Base-by-base conservation (phyloP, 2,329 filamentous ascomycete species). In the Aureobasidium vineae region DNA sequence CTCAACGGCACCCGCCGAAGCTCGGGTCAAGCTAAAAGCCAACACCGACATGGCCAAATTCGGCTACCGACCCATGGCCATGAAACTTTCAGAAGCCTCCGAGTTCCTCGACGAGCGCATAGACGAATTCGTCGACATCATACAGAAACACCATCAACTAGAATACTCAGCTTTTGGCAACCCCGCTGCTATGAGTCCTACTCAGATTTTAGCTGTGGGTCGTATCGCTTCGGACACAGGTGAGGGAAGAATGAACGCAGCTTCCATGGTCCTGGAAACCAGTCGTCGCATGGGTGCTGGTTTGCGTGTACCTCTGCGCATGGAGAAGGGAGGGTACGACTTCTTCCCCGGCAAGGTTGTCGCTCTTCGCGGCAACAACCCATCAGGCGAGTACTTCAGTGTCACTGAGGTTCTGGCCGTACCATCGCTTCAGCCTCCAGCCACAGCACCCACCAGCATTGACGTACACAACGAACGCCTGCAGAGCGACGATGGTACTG, bases 281-380 rank as follows among this genome's bases (percentile, higher is more conserved):
- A 96, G 92, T 28, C 84, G 94, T 71, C 84, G 91, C 36, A 91
- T 87, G 71, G 95, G 95, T 41, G 91, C 89, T 70, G 95, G 93
- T 5, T 81, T 91, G 66, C 86, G 95, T 67, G 86, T 97, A 36
- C 90, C 92, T 5, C 78, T 99, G 21, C 91, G 91, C 70, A 81
- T 97, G 66, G 85, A 89, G 68, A 84, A 84, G 2, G 76, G 96
- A 1, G 79, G 82, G 70, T 95, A 90, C 78, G 89, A 91, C 74
- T 91, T 98, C 80, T 98, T 98, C 75, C 95, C 94, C 0, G 95
- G 95, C 6, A 93, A 98, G 75, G 92, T 98, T 63, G 91, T 97
- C 36, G 95, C 94, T 7, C 79, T 98, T 33, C 85, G 85, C 68
- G 95, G 95, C 8, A 92, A 88, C 71, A 99, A 99, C 75, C 88